Conservation (phyloP, 2,329 filamentous ascomycete genomes). For the Parastagonospora nodorum region DNA sequence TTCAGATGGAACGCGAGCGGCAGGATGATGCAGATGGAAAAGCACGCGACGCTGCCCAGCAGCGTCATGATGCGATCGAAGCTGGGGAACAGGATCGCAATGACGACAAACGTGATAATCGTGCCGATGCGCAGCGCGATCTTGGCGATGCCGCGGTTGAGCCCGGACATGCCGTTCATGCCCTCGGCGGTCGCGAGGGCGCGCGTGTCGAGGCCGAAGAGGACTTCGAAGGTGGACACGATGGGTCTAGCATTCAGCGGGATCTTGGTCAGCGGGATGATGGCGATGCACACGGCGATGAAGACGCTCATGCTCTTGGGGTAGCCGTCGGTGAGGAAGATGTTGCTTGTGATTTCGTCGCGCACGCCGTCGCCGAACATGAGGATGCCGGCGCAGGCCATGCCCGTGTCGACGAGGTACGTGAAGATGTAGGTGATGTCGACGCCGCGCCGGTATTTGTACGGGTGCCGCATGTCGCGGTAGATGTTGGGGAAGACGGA, state of each 20-base stretch:
- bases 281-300: slow-evolving; percentile 84
- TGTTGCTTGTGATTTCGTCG: slow-evolving; percentile 90
- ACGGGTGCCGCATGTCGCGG: slow-evolving; percentile 77
- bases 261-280: slow-evolving; percentile 96
- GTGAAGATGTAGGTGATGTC: slow-evolving; percentile 85
- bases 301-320: slow-evolving; percentile 74
- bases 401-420: slow-evolving; percentile 78
- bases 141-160: slow-evolving; percentile 64
- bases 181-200: slow-evolving; percentile 56
- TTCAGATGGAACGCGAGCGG: slow-evolving; percentile 89
- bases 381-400: slow-evolving; percentile 81
- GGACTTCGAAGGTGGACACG: slow-evolving; percentile 79
- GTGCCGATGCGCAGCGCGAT: slow-evolving; percentile 67
- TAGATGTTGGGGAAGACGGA: slow-evolving; percentile 85
- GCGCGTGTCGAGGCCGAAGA: slow-evolving; percentile 71
- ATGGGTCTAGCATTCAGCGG: slow-evolving; percentile 88
- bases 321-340: slow-evolving; percentile 76
- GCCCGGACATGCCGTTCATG: slow-evolving; percentile 59
- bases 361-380: slow-evolving; percentile 94
- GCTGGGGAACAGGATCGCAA: slow-evolving; percentile 74
- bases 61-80: slow-evolving; percentile 93
- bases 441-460: slow-evolving; percentile 77
- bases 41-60: slow-evolving; percentile 87
- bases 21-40: slow-evolving; percentile 91
- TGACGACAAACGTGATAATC: slow-evolving; percentile 73